These are phyloP conservation scores for Dunaliella primolecta DNA, from an alignment of 139 green algal genomes.

Conservation along the genomic window DNA sequence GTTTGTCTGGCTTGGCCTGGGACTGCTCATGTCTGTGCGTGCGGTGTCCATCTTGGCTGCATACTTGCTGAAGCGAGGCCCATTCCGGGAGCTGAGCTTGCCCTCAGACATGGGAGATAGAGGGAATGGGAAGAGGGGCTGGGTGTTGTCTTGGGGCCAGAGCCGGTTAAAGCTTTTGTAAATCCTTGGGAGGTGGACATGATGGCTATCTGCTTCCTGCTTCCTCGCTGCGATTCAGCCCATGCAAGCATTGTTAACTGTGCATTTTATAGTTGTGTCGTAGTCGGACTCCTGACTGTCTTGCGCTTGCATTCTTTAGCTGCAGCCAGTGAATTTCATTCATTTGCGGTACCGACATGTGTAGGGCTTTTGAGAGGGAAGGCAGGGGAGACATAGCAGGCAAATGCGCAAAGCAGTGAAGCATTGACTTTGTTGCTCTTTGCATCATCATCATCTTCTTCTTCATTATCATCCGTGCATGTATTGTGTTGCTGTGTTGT, in stretches of 20 bases:
- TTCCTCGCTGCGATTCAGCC: too few species aligned
- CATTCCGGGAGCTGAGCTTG: conserved; percentile 10
- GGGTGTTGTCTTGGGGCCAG: neutral
- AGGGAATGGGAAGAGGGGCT: neutral
- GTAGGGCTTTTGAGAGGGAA: neutral
- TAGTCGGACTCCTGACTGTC: too few species aligned
- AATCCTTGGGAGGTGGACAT: neutral
- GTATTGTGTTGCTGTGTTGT: too few species aligned
- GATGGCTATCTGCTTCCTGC: neutral
- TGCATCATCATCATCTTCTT: too few species aligned
- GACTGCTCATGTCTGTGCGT: conserved; percentile 59
- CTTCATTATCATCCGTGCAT: too few species aligned
- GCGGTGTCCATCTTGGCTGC: conserved; percentile 43
- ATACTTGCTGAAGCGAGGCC: conserved; percentile 13
- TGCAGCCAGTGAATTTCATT: neutral
- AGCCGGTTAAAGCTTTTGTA: neutral
- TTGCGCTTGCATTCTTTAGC: neutral
- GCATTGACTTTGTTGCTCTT: too few species aligned
- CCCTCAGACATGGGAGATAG: neutral
- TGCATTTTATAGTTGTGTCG: too few species aligned
- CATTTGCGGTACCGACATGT: neutral
- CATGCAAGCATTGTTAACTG: too few species aligned
- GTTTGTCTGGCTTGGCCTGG: conserved; percentile 63
- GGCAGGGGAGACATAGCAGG: too few species aligned
- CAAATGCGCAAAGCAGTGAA: too few species aligned